Evolutionary conservation across 1,284 basidiomycete genomes (phyloP).

Genomic region (Peniophora sp.): DNA sequence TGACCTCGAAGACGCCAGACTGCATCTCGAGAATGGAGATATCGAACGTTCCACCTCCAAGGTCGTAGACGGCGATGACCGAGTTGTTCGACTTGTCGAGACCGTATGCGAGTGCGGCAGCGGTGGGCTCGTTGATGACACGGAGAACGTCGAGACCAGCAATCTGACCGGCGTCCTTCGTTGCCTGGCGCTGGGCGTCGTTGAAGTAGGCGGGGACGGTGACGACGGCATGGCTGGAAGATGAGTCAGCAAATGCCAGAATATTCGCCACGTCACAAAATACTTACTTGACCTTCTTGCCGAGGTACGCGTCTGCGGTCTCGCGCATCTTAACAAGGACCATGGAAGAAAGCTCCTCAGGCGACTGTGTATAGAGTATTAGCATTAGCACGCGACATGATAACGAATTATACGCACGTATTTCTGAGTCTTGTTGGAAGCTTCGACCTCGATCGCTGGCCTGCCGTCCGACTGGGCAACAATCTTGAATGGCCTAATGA

Average conservation of each 20-base stretch:
- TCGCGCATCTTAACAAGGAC: conserved; percentile 92
- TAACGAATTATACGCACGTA: conserved; percentile 40
- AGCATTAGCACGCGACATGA: conserved; percentile 6
- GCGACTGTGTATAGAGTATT: conserved; percentile 34
- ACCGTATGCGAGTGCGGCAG: conserved; percentile 95
- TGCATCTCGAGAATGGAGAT: conserved; percentile 99
- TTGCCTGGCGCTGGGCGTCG: conserved; percentile 97
- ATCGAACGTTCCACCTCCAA: conserved; percentile 98
- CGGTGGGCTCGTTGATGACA: conserved; percentile 98
- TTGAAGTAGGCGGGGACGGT: conserved; percentile 99
- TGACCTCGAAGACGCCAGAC: conserved; percentile 98
- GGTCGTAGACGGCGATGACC: conserved; percentile 95
- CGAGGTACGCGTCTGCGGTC: conserved; percentile 88
- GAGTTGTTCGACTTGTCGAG: conserved; percentile 79
- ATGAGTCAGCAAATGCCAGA: neutral
- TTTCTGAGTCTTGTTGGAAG: conserved; percentile 55
- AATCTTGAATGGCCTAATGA: conserved; percentile 73
- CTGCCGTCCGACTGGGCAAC: conserved; percentile 63
- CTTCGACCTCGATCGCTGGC: conserved; percentile 78
- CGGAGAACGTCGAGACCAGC: conserved; percentile 96
- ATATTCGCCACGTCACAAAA: neutral
- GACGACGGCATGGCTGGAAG: conserved; percentile 67
- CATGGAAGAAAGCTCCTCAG: conserved; percentile 83
- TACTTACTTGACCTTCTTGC: conserved; percentile 89
- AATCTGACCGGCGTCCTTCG: conserved; percentile 95